phyloP scores from a whole-genome alignment of 2,329 filamentous ascomycete genomes.

The Venturia effusa region DNA sequence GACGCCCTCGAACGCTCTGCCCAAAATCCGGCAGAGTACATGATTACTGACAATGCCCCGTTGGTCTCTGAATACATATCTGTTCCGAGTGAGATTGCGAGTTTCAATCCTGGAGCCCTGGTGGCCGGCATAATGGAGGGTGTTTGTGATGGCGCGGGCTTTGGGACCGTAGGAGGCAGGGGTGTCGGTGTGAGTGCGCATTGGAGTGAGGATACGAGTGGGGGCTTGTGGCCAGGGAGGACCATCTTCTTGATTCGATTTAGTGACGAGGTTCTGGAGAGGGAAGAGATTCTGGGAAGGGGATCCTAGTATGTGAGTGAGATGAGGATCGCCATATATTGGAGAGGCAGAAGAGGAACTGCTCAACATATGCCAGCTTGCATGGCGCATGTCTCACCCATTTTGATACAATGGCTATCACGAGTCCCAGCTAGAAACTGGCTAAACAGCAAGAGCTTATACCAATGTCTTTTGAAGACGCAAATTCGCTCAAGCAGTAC shows the following conservation, averaged over 20 bases:
- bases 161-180: conserved; percentile 54
- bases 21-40: conserved; percentile 85
- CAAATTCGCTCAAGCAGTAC: background rate
- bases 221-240: conserved; percentile 78
- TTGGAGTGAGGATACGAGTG: conserved; percentile 41
- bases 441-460: background rate
- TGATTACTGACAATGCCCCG: conserved; percentile 98
- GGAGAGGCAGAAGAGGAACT: background rate
- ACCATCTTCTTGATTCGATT: conserved; percentile 96
- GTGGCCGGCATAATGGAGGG: conserved; percentile 94
- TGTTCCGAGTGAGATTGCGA: conserved; percentile 88
- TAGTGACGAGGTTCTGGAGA: conserved; percentile 77
- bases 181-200: conserved; percentile 63
- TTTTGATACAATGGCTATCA: background rate
- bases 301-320: conserved; percentile 12
- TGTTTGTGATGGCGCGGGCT: conserved; percentile 85
- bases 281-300: conserved; percentile 72
- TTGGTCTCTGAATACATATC: conserved; percentile 90
- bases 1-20: conserved; percentile 87
- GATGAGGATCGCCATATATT: background rate
- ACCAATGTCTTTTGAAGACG: background rate
- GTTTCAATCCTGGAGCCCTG: conserved; percentile 92
- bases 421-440: background rate
- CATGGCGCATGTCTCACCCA: background rate
- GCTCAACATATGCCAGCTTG: background rate